A percentile compares a stretch with the other conserved stretches of the same genome.
Evolutionary conservation across 441 rosid species (phyloP).

Genomic region (Populus tomentosa): DNA sequence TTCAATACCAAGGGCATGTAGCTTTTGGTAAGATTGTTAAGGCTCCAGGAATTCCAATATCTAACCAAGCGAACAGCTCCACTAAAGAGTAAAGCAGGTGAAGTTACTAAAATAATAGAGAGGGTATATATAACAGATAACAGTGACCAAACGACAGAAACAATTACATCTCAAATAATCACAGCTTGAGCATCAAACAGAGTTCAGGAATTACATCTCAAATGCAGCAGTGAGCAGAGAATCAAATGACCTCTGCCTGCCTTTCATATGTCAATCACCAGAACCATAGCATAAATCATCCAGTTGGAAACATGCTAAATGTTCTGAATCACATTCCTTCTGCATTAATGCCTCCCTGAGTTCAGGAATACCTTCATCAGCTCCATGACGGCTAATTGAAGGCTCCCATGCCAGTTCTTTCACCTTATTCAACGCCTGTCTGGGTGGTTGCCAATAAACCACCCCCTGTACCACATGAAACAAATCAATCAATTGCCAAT

Average conservation of each 20-base stretch:
- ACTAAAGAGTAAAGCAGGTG: neutral
- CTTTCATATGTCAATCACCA: neutral
- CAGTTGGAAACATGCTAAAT: constrained; percentile 3
- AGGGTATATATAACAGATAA: neutral
- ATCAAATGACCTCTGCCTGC: constrained; percentile 12
- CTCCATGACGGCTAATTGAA: constrained; percentile 70
- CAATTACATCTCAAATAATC: neutral
- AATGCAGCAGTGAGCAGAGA: neutral
- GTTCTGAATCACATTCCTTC: constrained; percentile 47
- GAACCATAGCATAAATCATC: constrained; percentile 9
- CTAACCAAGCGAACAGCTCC: neutral
- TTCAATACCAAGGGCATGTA: neutral
- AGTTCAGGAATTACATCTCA: neutral
- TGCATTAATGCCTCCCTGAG: constrained; percentile 60
- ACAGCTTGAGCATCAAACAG: neutral
- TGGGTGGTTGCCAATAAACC: constrained; percentile 94
- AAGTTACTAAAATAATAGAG: neutral
- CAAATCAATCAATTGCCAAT: neutral
- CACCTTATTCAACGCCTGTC: constrained; percentile 71
- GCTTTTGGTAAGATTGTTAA: neutral
- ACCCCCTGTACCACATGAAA: constrained; percentile 57
- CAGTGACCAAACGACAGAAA: neutral
- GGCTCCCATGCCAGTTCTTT: constrained; percentile 86
- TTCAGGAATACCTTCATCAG: constrained; percentile 88
- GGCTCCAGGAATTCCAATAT: neutral